phyloP scores from a whole-genome alignment of 2,329 filamentous ascomycete genomes.

The Paracorniculantispora psalliotae region DNA sequence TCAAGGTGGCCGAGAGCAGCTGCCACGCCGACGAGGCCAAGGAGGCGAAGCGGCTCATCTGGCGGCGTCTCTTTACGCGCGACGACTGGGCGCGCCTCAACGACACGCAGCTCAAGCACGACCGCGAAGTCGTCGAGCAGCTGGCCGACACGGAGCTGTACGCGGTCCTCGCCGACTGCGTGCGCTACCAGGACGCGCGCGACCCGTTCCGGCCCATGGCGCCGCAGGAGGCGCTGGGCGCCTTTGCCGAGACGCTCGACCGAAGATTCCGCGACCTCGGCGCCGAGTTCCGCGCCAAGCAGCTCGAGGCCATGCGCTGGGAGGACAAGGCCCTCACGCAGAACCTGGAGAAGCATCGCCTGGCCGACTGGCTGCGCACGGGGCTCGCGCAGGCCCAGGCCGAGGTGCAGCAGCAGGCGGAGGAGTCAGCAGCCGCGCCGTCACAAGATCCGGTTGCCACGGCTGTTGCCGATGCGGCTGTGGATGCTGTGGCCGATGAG shows the following conservation, averaged over 20 bases:
- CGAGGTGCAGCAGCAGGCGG: constrained; percentile 30
- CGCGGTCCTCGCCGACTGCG: constrained; percentile 59
- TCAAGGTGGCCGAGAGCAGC: constrained; percentile 55
- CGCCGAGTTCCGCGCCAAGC: constrained; percentile 58
- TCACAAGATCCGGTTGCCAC: not conserved
- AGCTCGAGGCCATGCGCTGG: constrained; percentile 65
- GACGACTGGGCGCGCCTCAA: constrained; percentile 83
- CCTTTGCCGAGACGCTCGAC: constrained; percentile 57
- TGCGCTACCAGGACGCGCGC: constrained; percentile 48
- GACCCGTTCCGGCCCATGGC: constrained; percentile 40
- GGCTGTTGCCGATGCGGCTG: not conserved
- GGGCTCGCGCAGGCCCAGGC: constrained; percentile 34
- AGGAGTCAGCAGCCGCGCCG: constrained; percentile 17
- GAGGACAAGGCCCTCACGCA: constrained; percentile 65
- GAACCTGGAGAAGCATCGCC: constrained; percentile 61
- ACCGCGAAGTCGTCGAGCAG: constrained; percentile 58
- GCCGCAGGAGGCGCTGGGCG: constrained; percentile 53
- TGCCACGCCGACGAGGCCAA: constrained; percentile 52
- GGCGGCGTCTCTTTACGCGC: constrained; percentile 78
- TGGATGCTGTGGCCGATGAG: constrained; percentile 4
- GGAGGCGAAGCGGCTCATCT: constrained; percentile 62
- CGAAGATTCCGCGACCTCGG: constrained; percentile 56
- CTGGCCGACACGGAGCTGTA: constrained; percentile 65
- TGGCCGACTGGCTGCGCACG: constrained; percentile 61
- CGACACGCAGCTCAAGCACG: constrained; percentile 68